Base-by-base conservation (phyloP, 768 basidiomycete genomes). In the Suillus americanus region DNA sequence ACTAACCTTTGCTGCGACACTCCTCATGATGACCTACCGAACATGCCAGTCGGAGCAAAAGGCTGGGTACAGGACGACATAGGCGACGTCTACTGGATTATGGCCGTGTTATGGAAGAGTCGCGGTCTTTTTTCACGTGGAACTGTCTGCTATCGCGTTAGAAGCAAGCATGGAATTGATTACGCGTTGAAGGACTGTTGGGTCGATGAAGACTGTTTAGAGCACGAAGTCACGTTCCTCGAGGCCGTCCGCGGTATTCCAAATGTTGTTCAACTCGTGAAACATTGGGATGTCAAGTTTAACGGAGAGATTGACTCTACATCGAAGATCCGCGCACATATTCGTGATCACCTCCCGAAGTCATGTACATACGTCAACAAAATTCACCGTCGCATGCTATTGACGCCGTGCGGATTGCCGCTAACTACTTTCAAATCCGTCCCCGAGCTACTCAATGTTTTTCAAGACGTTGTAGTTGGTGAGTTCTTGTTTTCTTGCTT, bases 401-500 rank as follows among this genome's bases (percentile, higher is more conserved):
- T 50, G 48, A 50, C 48, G 13, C 48, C 48, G 8, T 50, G 48
- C 3, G 7, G 48, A 2, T 25, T 50, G 14, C 48, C 13, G 0
- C 48, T 50, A 14, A 50, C 23, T 1, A 28, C 25, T 7, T 50
- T 50, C 14, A 50, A 50, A 6, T 50, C 48, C 14, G 0, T 25
- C 14, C 23, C 23, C 7, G 23, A 50, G 48, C 25, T 50, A 25
- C 6, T 50, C 48, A 28, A 25, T 0, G 3, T 50, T 28, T 28
- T 50, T 16, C 0, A 0, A 50, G 48, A 50, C 3, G 5, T 25
- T 50, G 1, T 50, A 0, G 13, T 28, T 16, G 13, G 48, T 50
- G 25, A 50, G 48, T 50, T 16, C 28, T 13, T 28, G 25, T 50
- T 0, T 13, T 25, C 1, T 50, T 25, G 23, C 86, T 45, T n/a